phyloP scores from a whole-genome alignment of 148 eudicot genomes.

The Fallopia convolvulus region DNA sequence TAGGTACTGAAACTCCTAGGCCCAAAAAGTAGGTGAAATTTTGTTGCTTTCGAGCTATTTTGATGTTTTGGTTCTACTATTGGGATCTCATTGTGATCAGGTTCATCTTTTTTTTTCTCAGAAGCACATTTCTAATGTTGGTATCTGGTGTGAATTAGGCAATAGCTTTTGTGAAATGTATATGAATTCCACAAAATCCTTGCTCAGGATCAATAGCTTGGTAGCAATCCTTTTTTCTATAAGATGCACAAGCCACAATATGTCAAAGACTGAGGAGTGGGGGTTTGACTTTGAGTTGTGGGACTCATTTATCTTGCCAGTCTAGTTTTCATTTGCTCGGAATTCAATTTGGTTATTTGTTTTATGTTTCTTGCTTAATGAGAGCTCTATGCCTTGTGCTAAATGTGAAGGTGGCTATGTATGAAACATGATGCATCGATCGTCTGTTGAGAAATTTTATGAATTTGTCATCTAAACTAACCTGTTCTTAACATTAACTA shows the following conservation, averaged over 20 bases:
- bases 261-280: not conserved
- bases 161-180: not conserved
- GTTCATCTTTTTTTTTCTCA: not conserved
- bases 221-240: not conserved
- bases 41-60: not conserved
- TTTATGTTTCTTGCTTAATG: not conserved
- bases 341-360: not conserved
- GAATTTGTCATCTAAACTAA: not conserved
- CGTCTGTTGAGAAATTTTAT: not conserved
- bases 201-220: not conserved
- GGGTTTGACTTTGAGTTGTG: not conserved
- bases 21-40: not conserved
- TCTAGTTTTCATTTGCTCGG: not conserved
- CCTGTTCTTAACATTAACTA: not conserved
- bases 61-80: not conserved
- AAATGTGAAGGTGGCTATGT: not conserved
- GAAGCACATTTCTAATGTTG: not conserved
- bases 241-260: not conserved
- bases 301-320: not conserved
- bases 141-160: conserved; percentile 1
- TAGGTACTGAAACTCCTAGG: not conserved
- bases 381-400: not conserved
- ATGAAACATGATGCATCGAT: not conserved
- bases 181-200: not conserved
- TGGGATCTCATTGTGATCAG: not conserved